A percentile compares a stretch with the other conserved stretches of the same genome.
Conservation (phyloP, 2,329 filamentous ascomycete species). For the Fusarium humuli region DNA sequence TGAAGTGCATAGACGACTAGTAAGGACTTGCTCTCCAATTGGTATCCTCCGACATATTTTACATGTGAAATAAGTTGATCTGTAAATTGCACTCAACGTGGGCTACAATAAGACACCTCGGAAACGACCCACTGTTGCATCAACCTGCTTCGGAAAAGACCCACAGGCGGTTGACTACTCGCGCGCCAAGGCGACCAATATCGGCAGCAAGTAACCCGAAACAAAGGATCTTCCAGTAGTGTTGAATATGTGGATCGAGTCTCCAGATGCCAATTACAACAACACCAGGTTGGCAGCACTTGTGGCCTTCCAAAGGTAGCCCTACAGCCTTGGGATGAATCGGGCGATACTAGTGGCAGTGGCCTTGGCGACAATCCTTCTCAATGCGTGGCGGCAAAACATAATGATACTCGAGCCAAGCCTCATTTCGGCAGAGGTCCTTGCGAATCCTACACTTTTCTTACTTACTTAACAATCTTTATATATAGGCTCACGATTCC, state of each 20-base stretch:
- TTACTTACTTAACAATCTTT: no score
- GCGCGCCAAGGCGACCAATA: not conserved
- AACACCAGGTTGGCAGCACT: not conserved
- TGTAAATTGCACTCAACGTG: no score
- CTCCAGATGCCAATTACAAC: not conserved
- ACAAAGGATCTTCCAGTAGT: not conserved
- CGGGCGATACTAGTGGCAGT: not conserved
- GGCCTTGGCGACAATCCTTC: not conserved
- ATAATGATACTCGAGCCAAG: not conserved
- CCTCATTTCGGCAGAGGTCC: not conserved
- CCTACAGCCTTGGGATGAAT: not conserved
- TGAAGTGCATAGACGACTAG: no score
- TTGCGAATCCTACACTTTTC: not conserved
- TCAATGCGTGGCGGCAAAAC: accelerated
- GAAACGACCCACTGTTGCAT: not conserved
- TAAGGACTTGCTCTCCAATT: no score
- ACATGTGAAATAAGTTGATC: no score
- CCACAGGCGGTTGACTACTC: not conserved
- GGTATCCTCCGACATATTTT: no score
- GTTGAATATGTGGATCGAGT: not conserved
- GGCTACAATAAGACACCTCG: not conserved
- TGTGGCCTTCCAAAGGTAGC: not conserved
- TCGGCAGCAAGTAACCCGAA: not conserved
- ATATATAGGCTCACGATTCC: no score
- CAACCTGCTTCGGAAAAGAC: not conserved